Conservation (phyloP, 805 yeast species). For the Lipomyces starkeyi region DNA sequence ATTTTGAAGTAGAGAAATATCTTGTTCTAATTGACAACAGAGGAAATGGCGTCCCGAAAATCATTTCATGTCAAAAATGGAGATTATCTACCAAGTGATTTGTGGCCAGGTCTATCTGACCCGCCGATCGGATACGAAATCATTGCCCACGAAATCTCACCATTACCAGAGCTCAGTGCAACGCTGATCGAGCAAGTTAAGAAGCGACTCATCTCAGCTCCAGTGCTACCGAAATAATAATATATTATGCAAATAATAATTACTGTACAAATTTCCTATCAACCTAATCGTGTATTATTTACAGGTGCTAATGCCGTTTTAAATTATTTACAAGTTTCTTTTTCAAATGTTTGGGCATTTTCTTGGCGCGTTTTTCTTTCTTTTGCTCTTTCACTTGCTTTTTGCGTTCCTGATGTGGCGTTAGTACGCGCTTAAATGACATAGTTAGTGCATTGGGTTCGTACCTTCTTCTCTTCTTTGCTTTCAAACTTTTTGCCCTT, state of each 20-base stretch:
- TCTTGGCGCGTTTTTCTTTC: constrained; percentile 77
- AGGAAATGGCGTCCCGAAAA: constrained; percentile 54
- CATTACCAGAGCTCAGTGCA: constrained; percentile 32
- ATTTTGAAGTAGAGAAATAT: background rate
- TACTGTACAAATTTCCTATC: background rate
- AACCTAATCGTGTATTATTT: background rate
- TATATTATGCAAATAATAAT: background rate
- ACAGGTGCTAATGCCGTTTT: constrained; percentile 20
- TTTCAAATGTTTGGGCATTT: constrained; percentile 82
- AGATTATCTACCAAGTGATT: constrained; percentile 61
- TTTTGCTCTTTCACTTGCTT: constrained; percentile 76
- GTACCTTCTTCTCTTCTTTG: constrained; percentile 69
- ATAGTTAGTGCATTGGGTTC: background rate
- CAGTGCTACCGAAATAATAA: background rate
- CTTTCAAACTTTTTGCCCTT: constrained; percentile 82
- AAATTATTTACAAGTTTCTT: constrained; percentile 73
- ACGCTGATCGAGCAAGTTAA: constrained; percentile 27
- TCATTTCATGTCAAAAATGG: constrained; percentile 57
- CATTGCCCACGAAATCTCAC: constrained; percentile 30
- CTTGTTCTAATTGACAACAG: constrained; percentile 3
- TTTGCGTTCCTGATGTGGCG: constrained; percentile 54
- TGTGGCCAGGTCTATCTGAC: constrained; percentile 55
- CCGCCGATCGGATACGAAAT: constrained; percentile 43
- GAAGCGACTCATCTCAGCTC: constrained; percentile 22
- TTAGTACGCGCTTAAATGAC: constrained; percentile 3